These are phyloP conservation scores for Thinopyrum obtusiflorum DNA, from an alignment of 202 grass and related monocot genomes.

Conservation along the genomic window DNA sequence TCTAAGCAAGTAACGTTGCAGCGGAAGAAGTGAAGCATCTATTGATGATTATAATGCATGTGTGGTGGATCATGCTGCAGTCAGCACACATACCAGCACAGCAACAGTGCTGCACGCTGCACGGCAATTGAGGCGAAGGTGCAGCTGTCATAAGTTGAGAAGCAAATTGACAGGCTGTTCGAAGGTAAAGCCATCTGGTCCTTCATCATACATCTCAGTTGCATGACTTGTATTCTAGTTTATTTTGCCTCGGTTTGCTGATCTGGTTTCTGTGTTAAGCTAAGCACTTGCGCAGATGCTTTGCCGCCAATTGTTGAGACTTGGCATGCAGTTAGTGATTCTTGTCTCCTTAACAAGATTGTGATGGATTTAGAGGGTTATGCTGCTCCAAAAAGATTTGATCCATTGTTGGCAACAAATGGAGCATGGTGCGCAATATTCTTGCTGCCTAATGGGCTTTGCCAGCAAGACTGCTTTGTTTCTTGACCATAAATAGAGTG, in stretches of 20 bases:
- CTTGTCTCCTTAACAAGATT: slow-evolving; percentile 7
- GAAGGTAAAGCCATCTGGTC: background rate
- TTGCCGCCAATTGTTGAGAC: background rate
- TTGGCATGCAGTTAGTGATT: slow-evolving; percentile 18
- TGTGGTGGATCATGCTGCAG: background rate
- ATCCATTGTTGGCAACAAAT: background rate
- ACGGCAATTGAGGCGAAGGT: background rate
- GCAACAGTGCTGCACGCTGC: slow-evolving; percentile 21
- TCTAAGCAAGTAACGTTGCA: background rate
- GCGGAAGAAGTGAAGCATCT: background rate
- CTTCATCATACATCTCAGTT: background rate
- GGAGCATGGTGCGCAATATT: background rate
- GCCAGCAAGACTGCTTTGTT: background rate
- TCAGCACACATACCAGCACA: slow-evolving; percentile 20
- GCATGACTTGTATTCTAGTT: background rate
- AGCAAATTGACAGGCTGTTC: background rate
- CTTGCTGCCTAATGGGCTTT: background rate
- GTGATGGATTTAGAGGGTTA: background rate
- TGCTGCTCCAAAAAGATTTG: background rate
- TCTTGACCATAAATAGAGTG: slow-evolving; percentile 39
- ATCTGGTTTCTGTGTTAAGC: background rate
- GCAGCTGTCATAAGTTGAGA: slow-evolving; percentile 8
- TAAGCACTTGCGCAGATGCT: slow-evolving; percentile 20
- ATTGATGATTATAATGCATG: background rate
- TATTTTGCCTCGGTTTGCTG: background rate